Percentiles rank a stretch among this genome's conserved stretches.
These are phyloP conservation scores for Omphalea diandra DNA, from an alignment of 441 rosid species.

Conservation along the genomic window DNA sequence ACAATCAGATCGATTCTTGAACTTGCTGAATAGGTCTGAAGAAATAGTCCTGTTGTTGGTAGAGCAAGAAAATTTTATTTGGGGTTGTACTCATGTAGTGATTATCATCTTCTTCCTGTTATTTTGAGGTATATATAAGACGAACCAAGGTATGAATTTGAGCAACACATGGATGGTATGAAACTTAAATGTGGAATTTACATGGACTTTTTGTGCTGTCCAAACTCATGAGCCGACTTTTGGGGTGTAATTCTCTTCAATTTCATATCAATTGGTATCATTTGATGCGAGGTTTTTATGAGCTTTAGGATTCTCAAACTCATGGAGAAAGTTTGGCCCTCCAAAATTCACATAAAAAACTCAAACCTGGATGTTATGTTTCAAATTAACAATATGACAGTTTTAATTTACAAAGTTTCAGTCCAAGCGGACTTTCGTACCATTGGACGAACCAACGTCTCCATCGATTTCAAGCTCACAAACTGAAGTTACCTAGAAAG, in stretches of 20 bases:
- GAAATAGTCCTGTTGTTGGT: not conserved
- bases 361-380: not conserved
- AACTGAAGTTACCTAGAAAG: constrained; percentile 58
- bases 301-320: no score
- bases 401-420: constrained; percentile 15
- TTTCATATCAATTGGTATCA: no score
- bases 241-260: no score
- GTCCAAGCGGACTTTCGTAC: constrained; percentile 79
- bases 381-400: not conserved
- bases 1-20: constrained; percentile 31
- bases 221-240: no score
- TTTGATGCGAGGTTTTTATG: no score
- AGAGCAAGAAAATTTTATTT: not conserved
- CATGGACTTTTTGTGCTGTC: no score
- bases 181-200: no score
- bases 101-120: no score
- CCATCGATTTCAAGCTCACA: constrained; percentile 86
- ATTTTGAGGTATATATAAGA: no score
- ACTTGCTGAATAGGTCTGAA: constrained; percentile 13
- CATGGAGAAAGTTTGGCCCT: no score
- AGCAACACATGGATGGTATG: no score
- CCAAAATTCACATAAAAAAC: not conserved
- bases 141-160: no score
- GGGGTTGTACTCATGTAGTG: not conserved
- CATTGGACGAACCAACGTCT: constrained; percentile 83